Base-by-base conservation (phyloP, 1,284 basidiomycete species). In the Bondarzewia mesenterica region DNA sequence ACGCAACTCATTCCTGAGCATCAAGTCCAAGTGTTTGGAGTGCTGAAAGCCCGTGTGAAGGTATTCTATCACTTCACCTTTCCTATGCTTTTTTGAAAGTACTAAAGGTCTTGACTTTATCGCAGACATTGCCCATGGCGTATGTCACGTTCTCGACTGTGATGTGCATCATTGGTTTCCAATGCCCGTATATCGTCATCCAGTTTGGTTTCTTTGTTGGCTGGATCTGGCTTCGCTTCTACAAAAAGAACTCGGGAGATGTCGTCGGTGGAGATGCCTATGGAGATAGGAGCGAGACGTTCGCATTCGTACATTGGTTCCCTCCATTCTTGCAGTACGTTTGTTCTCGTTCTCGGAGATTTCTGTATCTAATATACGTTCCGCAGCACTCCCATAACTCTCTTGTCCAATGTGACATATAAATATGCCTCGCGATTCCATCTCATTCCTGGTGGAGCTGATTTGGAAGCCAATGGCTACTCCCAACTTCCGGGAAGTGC, bases 1-100 rank as follows among this genome's bases (percentile, higher is more conserved):
- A 97, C 93, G 2, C 95, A 99, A 64, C 70, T 96, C 49, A 97
- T 98, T 56, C 95, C 96, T 22, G 95, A 99, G 64, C 93, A 99
- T 60, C 94, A 97, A 65, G 84, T 99, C 5, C 95, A 98, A 63
- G 61, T 98, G 14, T 76, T 98, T 55, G 92, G 93, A 35, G 70
- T 90, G 27, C 62, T 96, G 57, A 93, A 85, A 63, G 76, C 88
- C 42, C 80, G 91, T 44, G 93, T 98, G 57, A 98, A 97, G 80
- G 93, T 89, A 46, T 39, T 68, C 21, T n/a, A 21, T 2, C 16
- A 16, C 16, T 20, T 7, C 10, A 5, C 7, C 21, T 18, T 14
- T 15, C 18, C 16, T 18, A 20, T 20, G 7, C 39, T 8, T 2
- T 20, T 18, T 22, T 32, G 6, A 18, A 40, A 20, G 8, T 20